Percentiles rank a stretch among this genome's conserved stretches.
Conservation (phyloP, 257 asterid genomes). For the Penstemon davidsonii region DNA sequence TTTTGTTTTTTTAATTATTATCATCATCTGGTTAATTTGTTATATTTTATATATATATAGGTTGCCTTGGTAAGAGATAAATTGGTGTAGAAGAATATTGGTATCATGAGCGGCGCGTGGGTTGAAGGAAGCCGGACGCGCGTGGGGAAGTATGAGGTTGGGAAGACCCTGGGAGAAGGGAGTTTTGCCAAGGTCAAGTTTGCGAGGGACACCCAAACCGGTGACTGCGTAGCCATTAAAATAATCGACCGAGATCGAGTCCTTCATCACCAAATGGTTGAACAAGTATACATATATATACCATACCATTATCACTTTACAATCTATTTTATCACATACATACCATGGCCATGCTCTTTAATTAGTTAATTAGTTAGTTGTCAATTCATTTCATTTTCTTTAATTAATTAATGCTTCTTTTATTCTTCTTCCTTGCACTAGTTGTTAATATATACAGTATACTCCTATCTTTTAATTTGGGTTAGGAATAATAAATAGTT, state of each 20-base stretch:
- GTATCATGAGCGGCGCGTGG: too few species aligned
- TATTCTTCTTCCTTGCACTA: too few species aligned
- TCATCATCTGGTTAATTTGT: too few species aligned
- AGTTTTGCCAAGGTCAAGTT: constrained; percentile 78
- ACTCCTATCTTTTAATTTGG: too few species aligned
- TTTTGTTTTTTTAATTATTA: too few species aligned
- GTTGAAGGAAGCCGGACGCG: constrained; percentile 38
- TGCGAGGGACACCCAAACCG: constrained; percentile 50
- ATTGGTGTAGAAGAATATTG: too few species aligned
- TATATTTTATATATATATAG: too few species aligned
- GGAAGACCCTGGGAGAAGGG: constrained; percentile 79
- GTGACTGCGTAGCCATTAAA: constrained; percentile 69
- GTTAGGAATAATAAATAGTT: too few species aligned
- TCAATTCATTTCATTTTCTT: too few species aligned
- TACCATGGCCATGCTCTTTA: background rate
- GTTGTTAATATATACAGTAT: too few species aligned
- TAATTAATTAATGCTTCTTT: too few species aligned
- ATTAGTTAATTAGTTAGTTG: background rate
- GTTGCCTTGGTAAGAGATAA: too few species aligned
- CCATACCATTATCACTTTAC: background rate
- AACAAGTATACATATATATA: constrained; percentile 47
- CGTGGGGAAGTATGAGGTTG: constrained; percentile 72
- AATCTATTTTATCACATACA: background rate
- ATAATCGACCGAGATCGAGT: constrained; percentile 66
- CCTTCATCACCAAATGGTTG: constrained; percentile 68